Percentiles rank a stretch among this genome's conserved stretches.
Evolutionary conservation across 108 stramenopile genomes (phyloP).

Genomic region (Bacterosira constricta): DNA sequence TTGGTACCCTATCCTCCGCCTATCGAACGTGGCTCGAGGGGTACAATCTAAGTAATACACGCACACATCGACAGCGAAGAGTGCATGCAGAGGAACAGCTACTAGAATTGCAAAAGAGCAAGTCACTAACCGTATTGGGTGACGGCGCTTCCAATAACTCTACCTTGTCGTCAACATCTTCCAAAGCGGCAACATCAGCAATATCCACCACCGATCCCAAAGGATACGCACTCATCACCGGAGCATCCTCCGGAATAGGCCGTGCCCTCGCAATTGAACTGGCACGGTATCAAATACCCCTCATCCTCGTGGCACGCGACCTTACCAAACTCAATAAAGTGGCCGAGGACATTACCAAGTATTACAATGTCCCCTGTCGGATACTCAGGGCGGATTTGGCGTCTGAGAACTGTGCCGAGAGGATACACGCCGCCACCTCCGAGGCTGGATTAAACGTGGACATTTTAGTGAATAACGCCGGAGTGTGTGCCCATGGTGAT

Average conservation of each 20-base stretch:
- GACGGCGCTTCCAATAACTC: conserved; percentile 1
- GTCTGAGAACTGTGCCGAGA: conserved; percentile 57
- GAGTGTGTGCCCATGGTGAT: conserved; percentile 65
- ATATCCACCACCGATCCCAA: conserved; percentile 12
- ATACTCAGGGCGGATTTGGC: conserved; percentile 79
- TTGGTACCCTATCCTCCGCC: conserved; percentile 42
- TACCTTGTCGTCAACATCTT: not conserved
- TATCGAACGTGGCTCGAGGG: conserved; percentile 44
- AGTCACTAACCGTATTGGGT: conserved; percentile 39
- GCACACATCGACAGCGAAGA: conserved; percentile 29
- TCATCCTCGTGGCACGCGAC: conserved; percentile 84
- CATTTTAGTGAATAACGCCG: conserved; percentile 86
- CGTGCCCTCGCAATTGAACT: conserved; percentile 84
- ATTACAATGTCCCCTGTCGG: conserved; percentile 80
- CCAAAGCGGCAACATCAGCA: not conserved
- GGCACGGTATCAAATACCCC: conserved; percentile 81
- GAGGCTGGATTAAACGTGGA: conserved; percentile 74
- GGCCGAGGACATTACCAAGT: conserved; percentile 79
- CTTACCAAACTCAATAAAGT: conserved; percentile 55
- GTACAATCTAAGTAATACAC: conserved; percentile 12
- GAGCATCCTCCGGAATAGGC: conserved; percentile 83
- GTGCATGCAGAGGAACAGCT: conserved; percentile 50
- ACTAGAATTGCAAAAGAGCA: conserved; percentile 52
- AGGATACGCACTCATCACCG: conserved; percentile 84
- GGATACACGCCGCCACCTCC: conserved; percentile 67